Evolutionary conservation across 768 basidiomycete species (phyloP), one percentile per base, ranked within the genome.

Genomic region (Suillus occidentalis): DNA sequence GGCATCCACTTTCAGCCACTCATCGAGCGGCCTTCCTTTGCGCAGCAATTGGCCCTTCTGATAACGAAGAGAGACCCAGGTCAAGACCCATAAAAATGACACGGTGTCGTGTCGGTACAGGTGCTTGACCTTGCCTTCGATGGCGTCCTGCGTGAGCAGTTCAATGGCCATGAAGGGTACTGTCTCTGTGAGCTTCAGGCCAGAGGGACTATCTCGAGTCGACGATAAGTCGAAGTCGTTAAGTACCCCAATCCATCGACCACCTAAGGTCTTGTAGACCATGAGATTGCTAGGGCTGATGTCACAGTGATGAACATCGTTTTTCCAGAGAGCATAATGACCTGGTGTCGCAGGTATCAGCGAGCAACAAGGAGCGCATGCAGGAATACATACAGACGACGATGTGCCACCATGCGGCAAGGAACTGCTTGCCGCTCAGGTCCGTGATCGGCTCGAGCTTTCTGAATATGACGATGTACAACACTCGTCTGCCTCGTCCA

Each of bases 131-230:
- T 50, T n/a, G 25, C 61, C 61, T 31, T 43, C 25, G 4, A 45
- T 6, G n/a, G 37, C 60, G 1, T n/a, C 5, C 18, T 25, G 0
- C 12, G 5, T 28, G 14, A 68, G 65, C 4, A 68, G 47, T 14
- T 68, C 65, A 2, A 63, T 16, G 0, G 57, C 42, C 67, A 68
- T 68, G 49, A 63, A 68, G 1, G 67, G 67, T 12, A 53, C 56
- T 2, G 65, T 68, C n/a, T 65, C 67, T 14, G 65, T 63, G 20
- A 62, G 61, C 55, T 66, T 55, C 22, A 39, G 20, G 31, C 14
- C 20, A 25, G 5, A 56, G 14, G 34, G 42, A 13, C 8, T 31
- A n/a, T 13, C 34, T 47, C 1, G 45, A 31, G 7, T 45, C 37
- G 34, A 57, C 14, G 39, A 61, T 45, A 36, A 63, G 40, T 68